Evolutionary conservation across 352 stramenopile genomes (phyloP), one percentile per base, ranked within the genome.

Genomic region (Phytophthora hybrid): DNA sequence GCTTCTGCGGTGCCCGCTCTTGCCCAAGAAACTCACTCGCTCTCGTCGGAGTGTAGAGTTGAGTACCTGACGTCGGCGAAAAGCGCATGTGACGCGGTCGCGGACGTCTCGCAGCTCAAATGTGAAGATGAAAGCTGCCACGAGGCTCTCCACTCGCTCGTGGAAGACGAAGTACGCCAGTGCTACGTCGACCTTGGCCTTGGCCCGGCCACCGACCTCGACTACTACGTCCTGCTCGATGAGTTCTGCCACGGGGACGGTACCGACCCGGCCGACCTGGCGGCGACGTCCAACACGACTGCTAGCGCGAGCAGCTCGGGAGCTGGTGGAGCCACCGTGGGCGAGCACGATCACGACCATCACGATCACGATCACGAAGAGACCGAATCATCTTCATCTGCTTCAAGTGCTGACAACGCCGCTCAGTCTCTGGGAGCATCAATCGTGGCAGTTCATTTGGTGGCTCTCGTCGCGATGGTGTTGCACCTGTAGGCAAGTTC

Each of bases 181-280:
- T 87, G 79, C 64, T 87, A 79, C 54, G 66, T 83, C 4, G 54
- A 78, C 16, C 67, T 81, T 7, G 71, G 71, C 0, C 69, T 87
- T 19, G 71, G 74, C 14, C 56, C 67, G 5, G 67, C 71, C 44
- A 76, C 61, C 23, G 73, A 76, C 37, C 67, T 87, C 29, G 68
- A 71, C 47, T 83, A 82, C 64, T 87, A 81, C 72, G 70, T 66
- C 8, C 59, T 66, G 26, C 73, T 87, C 3, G 80, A 85, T 34
- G 65, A 79, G 4, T 85, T 82, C 19, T 87, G 80, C 73, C 80
- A 87, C 53, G 67, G 74, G 5, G 77, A 77, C 23, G 77, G 79
- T 5, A 62, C 69, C 2, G 77, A 86, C 34, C 79, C 54, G 91
- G 72, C 71, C 19, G 58, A 64, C 4, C 64, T 61, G 16, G 31